Evolutionary conservation across 2,329 filamentous ascomycete genomes (phyloP), one percentile per base, ranked within the genome.

Genomic region (Apiospora marii): DNA sequence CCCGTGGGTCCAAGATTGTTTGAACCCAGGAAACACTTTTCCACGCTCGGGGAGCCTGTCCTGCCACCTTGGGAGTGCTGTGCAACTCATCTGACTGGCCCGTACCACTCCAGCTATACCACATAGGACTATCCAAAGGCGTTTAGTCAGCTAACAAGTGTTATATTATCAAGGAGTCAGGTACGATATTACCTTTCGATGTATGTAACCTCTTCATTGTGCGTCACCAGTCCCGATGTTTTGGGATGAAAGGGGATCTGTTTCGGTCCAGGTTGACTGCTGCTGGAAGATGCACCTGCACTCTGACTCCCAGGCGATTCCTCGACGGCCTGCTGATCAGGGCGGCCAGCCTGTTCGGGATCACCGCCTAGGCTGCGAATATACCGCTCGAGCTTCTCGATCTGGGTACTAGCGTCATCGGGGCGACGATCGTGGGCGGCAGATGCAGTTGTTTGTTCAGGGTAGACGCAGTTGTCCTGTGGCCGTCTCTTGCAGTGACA

Each of bases 401-500:
- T 68, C 27, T 44, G 49, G 7, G 48, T 19, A 22, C 37, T 41
- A 13, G 22, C 58, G 19, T 64, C 58, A 3, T 64, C 19, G 22
- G 22, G 3, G n/a, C 10, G 8, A 64, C 58, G 34, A 4, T n/a
- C 58, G 37, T 41, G 37, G 12, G 10, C 19, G 12, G 58, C 10
- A 13, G 58, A 64, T 64, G 3, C 49, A 22, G 67, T 4, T 13
- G 30, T 30, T 12, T 43, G 46, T 7, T 69, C 71, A 22, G 71
- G 43, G 41, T 72, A 72, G 12, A 53, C 30, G 67, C 71, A 72
- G 16, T 41, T 53, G 37, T 72, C 71, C 37, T 69, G 48, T 22
- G 53, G 68, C 14, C 71, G 51, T 14, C 71, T 67, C 48, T 69
- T 72, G 51, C 71, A 72, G 30, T 72, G 53, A 2, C 67, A 72